Percentiles rank a stretch among this genome's conserved stretches.
Evolutionary conservation across 768 basidiomycete genomes (phyloP).

Genomic region (Roridomyces roridus): DNA sequence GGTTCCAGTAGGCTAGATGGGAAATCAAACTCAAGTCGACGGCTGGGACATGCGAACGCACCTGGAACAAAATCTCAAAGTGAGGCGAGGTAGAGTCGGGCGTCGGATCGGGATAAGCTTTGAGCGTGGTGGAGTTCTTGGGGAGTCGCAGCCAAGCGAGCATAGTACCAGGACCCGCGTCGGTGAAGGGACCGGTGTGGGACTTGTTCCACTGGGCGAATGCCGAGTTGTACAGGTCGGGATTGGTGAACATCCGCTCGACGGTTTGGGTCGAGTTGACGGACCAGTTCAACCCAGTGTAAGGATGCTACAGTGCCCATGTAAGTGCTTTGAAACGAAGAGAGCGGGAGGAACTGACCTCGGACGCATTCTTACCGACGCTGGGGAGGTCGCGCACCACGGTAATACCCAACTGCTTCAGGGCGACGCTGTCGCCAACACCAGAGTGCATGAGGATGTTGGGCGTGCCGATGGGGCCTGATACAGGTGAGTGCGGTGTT

Average conservation of each 20-base stretch:
- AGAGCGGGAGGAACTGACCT: too few relatives aligned
- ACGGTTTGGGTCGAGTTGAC: slow-evolving; percentile 5
- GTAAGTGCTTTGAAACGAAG: too few relatives aligned
- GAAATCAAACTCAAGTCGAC: too few relatives aligned
- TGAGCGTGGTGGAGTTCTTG: background rate
- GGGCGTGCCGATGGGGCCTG: slow-evolving; percentile 9
- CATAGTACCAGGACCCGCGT: background rate
- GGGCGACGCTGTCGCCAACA: background rate
- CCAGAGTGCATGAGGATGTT: slow-evolving; percentile 5
- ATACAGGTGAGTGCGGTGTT: too few relatives aligned
- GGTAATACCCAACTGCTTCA: background rate
- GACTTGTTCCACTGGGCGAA: slow-evolving; percentile 2
- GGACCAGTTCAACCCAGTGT: slow-evolving; percentile 4
- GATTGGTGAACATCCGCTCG: background rate
- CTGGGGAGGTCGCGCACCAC: slow-evolving; percentile 2
- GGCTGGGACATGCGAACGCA: too few relatives aligned
- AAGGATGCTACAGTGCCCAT: too few relatives aligned
- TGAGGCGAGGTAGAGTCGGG: background rate
- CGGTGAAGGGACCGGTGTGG: slow-evolving; percentile 1
- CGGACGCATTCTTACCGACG: slow-evolving; percentile 10
- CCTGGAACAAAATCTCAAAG: slow-evolving; percentile 2
- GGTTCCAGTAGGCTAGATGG: background rate
- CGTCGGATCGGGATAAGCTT: background rate
- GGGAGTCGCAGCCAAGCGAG: background rate
- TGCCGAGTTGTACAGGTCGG: background rate